A percentile compares a stretch with the other conserved stretches of the same genome.
Evolutionary conservation across 495 filamentous ascomycete genomes (phyloP).

Genomic region (Neurospora sp.): DNA sequence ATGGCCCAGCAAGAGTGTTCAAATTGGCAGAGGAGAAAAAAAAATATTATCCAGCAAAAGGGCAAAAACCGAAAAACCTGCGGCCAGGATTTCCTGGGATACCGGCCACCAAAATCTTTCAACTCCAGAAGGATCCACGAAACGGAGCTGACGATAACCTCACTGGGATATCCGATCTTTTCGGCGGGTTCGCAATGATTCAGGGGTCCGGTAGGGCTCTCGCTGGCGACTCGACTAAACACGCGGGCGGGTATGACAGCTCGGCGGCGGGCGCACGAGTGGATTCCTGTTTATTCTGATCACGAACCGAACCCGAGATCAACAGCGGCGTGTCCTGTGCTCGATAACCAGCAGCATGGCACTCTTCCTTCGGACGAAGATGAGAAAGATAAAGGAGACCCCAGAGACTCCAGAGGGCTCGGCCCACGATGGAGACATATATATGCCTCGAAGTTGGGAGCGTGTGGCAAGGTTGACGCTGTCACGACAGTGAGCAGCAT

Average conservation of each 20-base stretch:
- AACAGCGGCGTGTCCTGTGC: conserved; percentile 1
- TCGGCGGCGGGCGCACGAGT: conserved; percentile 6
- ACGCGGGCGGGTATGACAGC: conserved; percentile 11
- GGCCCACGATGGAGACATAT: conserved; percentile 23
- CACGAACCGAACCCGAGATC: not conserved
- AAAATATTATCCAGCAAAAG: conserved; percentile 8
- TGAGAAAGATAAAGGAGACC: not conserved
- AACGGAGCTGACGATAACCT: conserved; percentile 18
- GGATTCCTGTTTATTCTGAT: conserved; percentile 1
- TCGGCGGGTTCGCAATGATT: conserved; percentile 7
- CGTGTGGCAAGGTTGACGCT: conserved; percentile 22
- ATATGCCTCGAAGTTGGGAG: conserved; percentile 13
- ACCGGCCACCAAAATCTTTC: conserved; percentile 17
- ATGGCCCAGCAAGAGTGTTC: not conserved
- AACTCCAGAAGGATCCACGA: conserved; percentile 23
- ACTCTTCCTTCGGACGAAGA: conserved; percentile 9
- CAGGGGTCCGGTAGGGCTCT: conserved; percentile 10
- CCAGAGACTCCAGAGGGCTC: conserved; percentile 3
- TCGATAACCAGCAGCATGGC: conserved; percentile 4
- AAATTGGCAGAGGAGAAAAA: conserved; percentile 7
- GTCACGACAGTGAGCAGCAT: conserved; percentile 10
- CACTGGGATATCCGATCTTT: conserved; percentile 18
- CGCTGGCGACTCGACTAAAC: conserved; percentile 8
- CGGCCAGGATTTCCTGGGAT: conserved; percentile 22
- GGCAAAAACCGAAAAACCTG: conserved; percentile 19